These are phyloP conservation scores for Crucibulum laeve DNA, from an alignment of 768 basidiomycete genomes.

Conservation along the genomic window DNA sequence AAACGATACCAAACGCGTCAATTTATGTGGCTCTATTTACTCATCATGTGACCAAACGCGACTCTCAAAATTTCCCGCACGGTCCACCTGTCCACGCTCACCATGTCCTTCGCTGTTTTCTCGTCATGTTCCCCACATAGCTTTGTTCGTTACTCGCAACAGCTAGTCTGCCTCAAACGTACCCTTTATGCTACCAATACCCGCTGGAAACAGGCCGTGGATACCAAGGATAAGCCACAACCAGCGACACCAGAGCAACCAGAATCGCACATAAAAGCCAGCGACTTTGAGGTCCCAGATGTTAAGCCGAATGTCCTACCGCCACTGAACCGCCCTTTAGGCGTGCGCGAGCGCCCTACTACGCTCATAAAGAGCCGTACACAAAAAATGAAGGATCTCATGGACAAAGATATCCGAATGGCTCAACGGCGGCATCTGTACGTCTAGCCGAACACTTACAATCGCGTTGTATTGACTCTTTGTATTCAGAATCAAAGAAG, in stretches of 20 bases:
- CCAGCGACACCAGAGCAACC: conserved; percentile 4
- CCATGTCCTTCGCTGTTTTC: conserved; percentile 11
- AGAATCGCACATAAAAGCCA: neutral
- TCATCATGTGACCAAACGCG: conserved; percentile 24
- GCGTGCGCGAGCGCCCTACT: conserved; percentile 66
- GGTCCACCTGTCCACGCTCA: neutral
- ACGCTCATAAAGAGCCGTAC: conserved; percentile 54
- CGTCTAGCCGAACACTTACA: conserved; percentile 12
- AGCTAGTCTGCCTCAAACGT: conserved; percentile 7
- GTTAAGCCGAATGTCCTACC: conserved; percentile 17
- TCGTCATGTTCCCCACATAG: conserved; percentile 11
- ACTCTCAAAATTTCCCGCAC: conserved; percentile 5
- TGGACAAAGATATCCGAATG: conserved; percentile 68
- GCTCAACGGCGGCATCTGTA: conserved; percentile 66
- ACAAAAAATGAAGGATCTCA: conserved; percentile 59
- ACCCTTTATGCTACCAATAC: conserved; percentile 12
- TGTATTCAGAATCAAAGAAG: conserved; percentile 38
- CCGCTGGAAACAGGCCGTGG: conserved; percentile 9
- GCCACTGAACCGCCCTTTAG: conserved; percentile 63
- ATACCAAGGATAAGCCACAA: neutral
- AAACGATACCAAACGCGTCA: conserved; percentile 30
- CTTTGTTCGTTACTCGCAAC: conserved; percentile 5
- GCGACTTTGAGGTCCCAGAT: neutral
- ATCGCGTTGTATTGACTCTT: neutral
- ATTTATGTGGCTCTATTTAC: conserved; percentile 33